These are phyloP conservation scores for Fusarium sp. DNA, from an alignment of 2,329 filamentous ascomycete species.

Conservation along the genomic window DNA sequence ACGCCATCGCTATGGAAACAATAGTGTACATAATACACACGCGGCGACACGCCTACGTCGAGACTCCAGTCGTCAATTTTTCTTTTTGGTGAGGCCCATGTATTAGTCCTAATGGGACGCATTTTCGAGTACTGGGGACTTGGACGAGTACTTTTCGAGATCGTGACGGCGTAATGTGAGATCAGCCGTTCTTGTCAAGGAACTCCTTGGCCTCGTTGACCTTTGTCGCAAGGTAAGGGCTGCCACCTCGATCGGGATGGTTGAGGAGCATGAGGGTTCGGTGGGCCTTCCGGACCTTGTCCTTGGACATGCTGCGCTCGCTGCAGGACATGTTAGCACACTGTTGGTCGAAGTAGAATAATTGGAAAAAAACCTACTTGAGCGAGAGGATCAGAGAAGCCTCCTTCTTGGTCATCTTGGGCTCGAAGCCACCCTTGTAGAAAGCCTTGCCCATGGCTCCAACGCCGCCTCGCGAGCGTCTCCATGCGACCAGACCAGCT, in stretches of 20 bases:
- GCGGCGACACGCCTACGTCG: slow-evolving; percentile 28
- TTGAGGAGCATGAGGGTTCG: slow-evolving; percentile 96
- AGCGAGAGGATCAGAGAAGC: slow-evolving; percentile 92
- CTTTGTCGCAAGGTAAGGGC: slow-evolving; percentile 96
- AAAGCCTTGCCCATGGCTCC: slow-evolving; percentile 90
- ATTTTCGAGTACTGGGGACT: slow-evolving; percentile 15
- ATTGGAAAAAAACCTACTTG: slow-evolving; percentile 69
- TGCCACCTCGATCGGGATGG: slow-evolving; percentile 97
- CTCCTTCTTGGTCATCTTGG: slow-evolving; percentile 93
- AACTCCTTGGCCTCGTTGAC: slow-evolving; percentile 99
- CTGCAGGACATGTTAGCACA: slow-evolving; percentile 62
- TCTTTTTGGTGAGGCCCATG: slow-evolving; percentile 18
- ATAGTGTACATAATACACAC: slow-evolving; percentile 57
- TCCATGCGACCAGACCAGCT: slow-evolving; percentile 90
- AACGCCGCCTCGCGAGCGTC: slow-evolving; percentile 83
- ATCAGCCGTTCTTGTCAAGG: slow-evolving; percentile 77
- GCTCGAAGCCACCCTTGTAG: slow-evolving; percentile 99
- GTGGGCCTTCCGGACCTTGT: slow-evolving; percentile 96
- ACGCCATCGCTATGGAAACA: slow-evolving; percentile 64
- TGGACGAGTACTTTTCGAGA: slow-evolving; percentile 19
- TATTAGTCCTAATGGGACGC: slow-evolving; percentile 2
- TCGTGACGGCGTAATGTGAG: not conserved
- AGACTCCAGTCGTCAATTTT: slow-evolving; percentile 31
- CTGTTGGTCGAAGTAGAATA: not conserved
- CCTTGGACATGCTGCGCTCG: slow-evolving; percentile 89